Percentiles rank a stretch among this genome's conserved stretches.
phyloP scores from a whole-genome alignment of 2,329 filamentous ascomycete genomes.

The Talaromyces sp. region DNA sequence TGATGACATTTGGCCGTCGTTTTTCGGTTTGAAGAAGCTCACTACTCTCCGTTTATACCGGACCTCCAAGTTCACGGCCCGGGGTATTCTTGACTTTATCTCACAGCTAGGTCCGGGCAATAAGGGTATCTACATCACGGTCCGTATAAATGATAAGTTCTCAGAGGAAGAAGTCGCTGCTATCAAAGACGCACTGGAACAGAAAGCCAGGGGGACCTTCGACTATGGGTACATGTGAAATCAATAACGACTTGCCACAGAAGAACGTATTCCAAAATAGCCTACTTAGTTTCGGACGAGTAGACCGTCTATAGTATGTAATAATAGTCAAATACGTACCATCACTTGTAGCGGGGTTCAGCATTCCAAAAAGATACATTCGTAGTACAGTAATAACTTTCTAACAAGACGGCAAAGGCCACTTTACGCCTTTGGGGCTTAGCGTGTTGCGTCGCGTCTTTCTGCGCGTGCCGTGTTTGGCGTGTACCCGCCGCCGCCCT shows the following conservation, averaged over 20 bases:
- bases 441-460: slow-evolving; percentile 9
- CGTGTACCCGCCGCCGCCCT: neutral
- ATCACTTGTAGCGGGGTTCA: neutral
- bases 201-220: slow-evolving; percentile 18
- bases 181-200: slow-evolving; percentile 23
- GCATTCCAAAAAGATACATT: neutral
- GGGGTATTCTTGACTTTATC: slow-evolving; percentile 25
- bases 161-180: slow-evolving; percentile 22
- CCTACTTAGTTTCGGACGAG: neutral
- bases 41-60: slow-evolving; percentile 26
- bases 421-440: slow-evolving; percentile 4
- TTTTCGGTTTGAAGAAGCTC: slow-evolving; percentile 25
- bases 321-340: neutral
- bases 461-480: slow-evolving; percentile 7
- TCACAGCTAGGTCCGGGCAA: slow-evolving; percentile 19
- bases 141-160: slow-evolving; percentile 24
- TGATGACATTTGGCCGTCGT: slow-evolving; percentile 21
- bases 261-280: neutral
- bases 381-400: neutral
- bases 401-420: neutral
- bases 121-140: slow-evolving; percentile 19
- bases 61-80: slow-evolving; percentile 27
- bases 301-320: neutral
- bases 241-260: neutral
- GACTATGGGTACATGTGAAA: slow-evolving; percentile 15